Base-by-base conservation (phyloP, 768 basidiomycete species). In the Chalciporus sphaerocephalus region DNA sequence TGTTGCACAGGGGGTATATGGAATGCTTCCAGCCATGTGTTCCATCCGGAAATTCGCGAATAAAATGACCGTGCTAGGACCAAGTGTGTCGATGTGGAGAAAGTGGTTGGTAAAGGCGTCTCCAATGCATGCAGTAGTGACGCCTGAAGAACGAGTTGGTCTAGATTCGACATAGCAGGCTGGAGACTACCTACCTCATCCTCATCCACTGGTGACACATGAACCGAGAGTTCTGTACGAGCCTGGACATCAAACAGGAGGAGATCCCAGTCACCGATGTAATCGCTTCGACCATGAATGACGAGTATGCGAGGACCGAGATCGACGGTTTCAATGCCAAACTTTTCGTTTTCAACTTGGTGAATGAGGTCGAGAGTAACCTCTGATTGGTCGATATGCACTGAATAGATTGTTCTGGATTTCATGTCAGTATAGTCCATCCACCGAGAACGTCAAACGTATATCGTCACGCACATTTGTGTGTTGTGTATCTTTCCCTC, bases 31-130 rank as follows among this genome's bases (percentile, higher is more conserved):
- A 59, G 17, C 21, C 28, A 22, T 3, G 55, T 50, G 12, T 5
- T 11, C 47, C 47, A 54, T 15, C 47, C 50, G 3, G 22, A 2
- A 2, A 17, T 10, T 18, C 6, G 10, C 9, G 25, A 33, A 25
- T 27, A 42, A 23, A 42, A 34, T 1, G 52, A 50, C 25, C 27
- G 15, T 8, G 52, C 40, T 5, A 61, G 21, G 1, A 60, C 15
- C 5, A 59, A 18, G 43, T 59, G 55, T 2, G 58, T 57, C 16
- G 52, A 55, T 5, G 59, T 59, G 7, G 58, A 59, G 18, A 59
- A 20, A 18, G 36, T 36, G 34, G 12, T 28, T 6, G 35, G 48
- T 6, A 17, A 5, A 12, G 22, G 30, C 2, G 23, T 30, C 2
- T 5, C 15, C 2, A 4, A 20, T 13, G 23, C n/a, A 13, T 28